These are phyloP conservation scores for Dendrocalamus latiflorus DNA, from an alignment of 202 grass and related monocot species.

Conservation along the genomic window DNA sequence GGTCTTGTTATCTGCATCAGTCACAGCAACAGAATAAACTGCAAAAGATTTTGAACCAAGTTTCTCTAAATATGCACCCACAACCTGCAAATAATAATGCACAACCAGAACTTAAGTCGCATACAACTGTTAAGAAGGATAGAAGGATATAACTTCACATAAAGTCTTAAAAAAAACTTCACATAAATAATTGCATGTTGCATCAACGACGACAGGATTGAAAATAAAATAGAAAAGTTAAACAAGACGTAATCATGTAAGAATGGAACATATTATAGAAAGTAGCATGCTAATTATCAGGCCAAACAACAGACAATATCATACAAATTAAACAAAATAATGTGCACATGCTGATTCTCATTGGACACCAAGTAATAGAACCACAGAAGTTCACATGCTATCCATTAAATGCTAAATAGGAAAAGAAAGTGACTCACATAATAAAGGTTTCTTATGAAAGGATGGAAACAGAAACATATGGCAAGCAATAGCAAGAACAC, in stretches of 20 bases:
- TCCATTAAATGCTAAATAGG: background rate
- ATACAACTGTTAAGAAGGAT: constrained; percentile 15
- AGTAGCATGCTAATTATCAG: constrained; percentile 5
- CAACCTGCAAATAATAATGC: constrained; percentile 60
- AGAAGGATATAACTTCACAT: constrained; percentile 17
- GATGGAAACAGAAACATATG: background rate
- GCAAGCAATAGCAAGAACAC: background rate
- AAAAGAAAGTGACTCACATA: background rate
- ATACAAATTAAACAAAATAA: background rate
- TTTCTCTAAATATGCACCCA: constrained; percentile 98
- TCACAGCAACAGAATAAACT: constrained; percentile 96
- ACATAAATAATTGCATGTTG: background rate
- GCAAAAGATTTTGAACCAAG: constrained; percentile 91
- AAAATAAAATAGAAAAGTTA: constrained; percentile 13
- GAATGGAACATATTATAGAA: background rate
- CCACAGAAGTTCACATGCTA: background rate
- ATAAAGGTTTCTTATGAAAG: background rate
- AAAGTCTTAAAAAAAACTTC: too few relatives aligned
- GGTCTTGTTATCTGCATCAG: constrained; percentile 78
- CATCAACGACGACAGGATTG: constrained; percentile 4
- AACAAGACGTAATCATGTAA: background rate
- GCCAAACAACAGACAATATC: background rate
- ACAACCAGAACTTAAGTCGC: constrained; percentile 11
- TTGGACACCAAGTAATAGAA: constrained; percentile 1
- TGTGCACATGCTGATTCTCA: background rate